Evolutionary conservation across 139 green algal genomes (phyloP), one percentile per base, ranked within the genome.

Genomic region (Choricystis sp.): DNA sequence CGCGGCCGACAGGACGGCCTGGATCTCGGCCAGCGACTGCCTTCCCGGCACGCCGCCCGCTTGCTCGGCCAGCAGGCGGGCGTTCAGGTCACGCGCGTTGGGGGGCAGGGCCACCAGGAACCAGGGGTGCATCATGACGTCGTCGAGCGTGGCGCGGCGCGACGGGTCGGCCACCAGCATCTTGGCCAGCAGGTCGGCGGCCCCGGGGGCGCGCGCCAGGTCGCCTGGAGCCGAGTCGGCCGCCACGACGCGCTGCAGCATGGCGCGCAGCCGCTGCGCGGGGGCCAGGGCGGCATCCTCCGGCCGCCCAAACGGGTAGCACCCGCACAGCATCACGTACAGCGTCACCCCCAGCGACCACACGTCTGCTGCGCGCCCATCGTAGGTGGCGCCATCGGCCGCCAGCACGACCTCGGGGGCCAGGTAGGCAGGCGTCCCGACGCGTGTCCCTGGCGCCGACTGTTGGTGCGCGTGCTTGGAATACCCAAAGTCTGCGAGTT

Each of bases 341-440:
- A 99, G 79, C 77, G 95, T 96, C 22, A 99, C 94, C 1, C 94
- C 94, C 72, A 86, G 94, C 1, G 81, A 94, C 94, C 94, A 97
- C 60, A 98, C 88, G 81, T 98, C 91, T 1, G 91, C 88, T 25
- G 86, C 77, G 79, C 91, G 94, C 65, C 83, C 88, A 65, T 94
- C 79, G 71, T 97, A 97, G 3, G 74, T 87, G 65, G 87, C 86
- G 29, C 83, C 81, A 63, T 81, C 79, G 56, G 81, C 91, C 31
- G 83, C 91, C 57, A 92, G 74, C 66, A 96, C 89, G 61, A 96
- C 85, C 71, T 99, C 92, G 21, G 92, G 92, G 0, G 92, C 92
- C 52, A 99, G 86, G 76, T 99, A 99, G 16, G 92, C 89, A 28
- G 90, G 88, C 21, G 92, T 99, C 52, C 92, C 92, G n/a, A 99